These are phyloP conservation scores for Hyphodiscus hymeniophilus DNA, from an alignment of 495 filamentous ascomycete species.

Conservation along the genomic window DNA sequence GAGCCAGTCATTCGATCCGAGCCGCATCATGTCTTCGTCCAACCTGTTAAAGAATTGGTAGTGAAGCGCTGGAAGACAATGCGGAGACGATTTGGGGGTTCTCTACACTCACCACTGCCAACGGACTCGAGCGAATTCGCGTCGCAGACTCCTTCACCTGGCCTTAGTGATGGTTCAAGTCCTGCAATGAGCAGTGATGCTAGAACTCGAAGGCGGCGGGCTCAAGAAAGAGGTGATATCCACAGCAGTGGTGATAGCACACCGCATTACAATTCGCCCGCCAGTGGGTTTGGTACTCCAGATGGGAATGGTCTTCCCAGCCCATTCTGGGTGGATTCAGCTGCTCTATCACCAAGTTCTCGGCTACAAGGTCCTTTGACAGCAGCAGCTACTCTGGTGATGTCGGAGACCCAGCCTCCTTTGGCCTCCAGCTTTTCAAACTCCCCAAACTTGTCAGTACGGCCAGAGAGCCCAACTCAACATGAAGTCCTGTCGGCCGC, in stretches of 20 bases:
- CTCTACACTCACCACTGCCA: conserved; percentile 7
- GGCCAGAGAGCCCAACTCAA: no score
- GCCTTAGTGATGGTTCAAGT: conserved; percentile 2
- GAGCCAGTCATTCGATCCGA: conserved; percentile 17
- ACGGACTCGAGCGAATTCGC: conserved; percentile 2
- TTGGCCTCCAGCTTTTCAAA: background rate
- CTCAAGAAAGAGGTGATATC: conserved; percentile 18
- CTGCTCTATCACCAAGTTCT: background rate
- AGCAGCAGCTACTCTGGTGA: background rate
- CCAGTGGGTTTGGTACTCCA: conserved; percentile 4
- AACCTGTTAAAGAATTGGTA: conserved; percentile 22
- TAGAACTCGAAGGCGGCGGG: conserved; percentile 12
- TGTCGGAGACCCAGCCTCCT: background rate
- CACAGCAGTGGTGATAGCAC: conserved; percentile 16
- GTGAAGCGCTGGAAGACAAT: conserved; percentile 20
- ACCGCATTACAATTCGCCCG: conserved; percentile 11
- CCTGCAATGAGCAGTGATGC: conserved; percentile 8
- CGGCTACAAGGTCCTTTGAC: background rate
- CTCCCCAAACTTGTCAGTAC: no score
- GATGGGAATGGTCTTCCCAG: background rate
- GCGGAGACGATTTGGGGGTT: conserved; percentile 10
- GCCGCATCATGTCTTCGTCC: conserved; percentile 20
- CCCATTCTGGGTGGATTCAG: background rate
- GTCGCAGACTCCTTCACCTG: conserved; percentile 2
- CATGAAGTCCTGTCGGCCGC: no score